Conservation (phyloP, 1,284 basidiomycete species). For the Coniophora puteana region DNA sequence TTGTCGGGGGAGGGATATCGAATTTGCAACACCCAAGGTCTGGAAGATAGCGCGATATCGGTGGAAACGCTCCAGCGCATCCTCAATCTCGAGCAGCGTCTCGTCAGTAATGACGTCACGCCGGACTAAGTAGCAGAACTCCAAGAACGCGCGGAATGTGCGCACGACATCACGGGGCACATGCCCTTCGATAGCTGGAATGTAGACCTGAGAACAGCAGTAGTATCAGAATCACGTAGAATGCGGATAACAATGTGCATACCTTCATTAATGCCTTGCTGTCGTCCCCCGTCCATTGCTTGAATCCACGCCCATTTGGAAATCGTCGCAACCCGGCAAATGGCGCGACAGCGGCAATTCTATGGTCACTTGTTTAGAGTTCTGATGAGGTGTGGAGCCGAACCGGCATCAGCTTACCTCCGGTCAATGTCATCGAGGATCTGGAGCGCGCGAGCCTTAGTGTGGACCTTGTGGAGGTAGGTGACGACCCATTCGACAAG, state of each 20-base stretch:
- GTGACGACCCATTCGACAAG: neutral
- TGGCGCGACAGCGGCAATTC: constrained; percentile 6
- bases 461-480: neutral
- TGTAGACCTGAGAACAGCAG: constrained; percentile 6
- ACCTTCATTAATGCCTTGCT: constrained; percentile 17
- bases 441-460: neutral
- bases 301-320: constrained; percentile 10
- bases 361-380: neutral
- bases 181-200: constrained; percentile 8
- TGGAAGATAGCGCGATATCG: constrained; percentile 5
- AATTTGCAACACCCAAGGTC: neutral
- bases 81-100: constrained; percentile 13
- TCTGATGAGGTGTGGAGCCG: too few species aligned
- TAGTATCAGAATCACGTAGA: neutral
- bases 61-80: constrained; percentile 10
- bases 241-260: neutral
- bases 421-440: constrained; percentile 9
- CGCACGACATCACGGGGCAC: constrained; percentile 11
- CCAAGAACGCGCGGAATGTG: constrained; percentile 13
- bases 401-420: neutral
- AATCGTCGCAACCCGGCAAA: constrained; percentile 9
- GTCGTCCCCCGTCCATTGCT: constrained; percentile 12
- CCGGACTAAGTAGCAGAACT: constrained; percentile 21
- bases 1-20: constrained; percentile 19
- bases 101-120: constrained; percentile 8